Evolutionary conservation across 2,329 filamentous ascomycete genomes (phyloP).

Genomic region (Aspergillus latus): DNA sequence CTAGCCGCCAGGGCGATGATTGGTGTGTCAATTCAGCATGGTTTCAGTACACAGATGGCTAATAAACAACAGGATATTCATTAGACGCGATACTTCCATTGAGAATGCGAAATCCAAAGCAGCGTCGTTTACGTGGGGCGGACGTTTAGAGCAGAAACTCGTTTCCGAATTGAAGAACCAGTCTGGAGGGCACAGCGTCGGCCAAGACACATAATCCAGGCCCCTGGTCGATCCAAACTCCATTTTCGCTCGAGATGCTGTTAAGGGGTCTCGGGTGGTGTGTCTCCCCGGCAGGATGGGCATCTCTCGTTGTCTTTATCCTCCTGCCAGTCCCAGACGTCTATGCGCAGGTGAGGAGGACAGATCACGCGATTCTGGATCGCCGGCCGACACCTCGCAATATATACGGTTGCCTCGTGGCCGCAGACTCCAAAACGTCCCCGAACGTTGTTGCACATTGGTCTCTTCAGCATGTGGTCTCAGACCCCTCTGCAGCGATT

Average conservation of each 20-base stretch:
- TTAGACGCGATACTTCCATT: conserved; percentile 14
- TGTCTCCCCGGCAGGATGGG: conserved; percentile 20
- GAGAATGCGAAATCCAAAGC: conserved; percentile 19
- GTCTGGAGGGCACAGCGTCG: no score
- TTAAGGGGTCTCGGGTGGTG: conserved; percentile 22
- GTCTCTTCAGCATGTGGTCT: conserved; percentile 4
- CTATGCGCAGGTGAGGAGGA: conserved; percentile 18
- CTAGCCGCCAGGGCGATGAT: conserved; percentile 21
- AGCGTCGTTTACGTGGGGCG: conserved; percentile 21
- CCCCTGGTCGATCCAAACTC: not conserved
- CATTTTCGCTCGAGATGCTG: not conserved
- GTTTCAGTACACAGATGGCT: not conserved
- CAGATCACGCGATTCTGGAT: conserved; percentile 19
- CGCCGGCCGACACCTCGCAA: conserved; percentile 19
- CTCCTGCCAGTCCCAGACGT: conserved; percentile 24
- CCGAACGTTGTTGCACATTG: conserved; percentile 24
- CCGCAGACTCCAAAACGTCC: conserved; percentile 21
- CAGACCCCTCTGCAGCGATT: not conserved
- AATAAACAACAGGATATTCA: conserved; percentile 19
- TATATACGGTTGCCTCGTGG: conserved; percentile 22
- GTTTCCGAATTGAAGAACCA: conserved; percentile 15
- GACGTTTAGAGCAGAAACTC: conserved; percentile 22
- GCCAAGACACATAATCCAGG: no score
- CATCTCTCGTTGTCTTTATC: conserved; percentile 20
- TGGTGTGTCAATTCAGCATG: conserved; percentile 13